Evolutionary conservation across 345 rosid genomes (phyloP).

Genomic region (Geranium rotundifolium): DNA sequence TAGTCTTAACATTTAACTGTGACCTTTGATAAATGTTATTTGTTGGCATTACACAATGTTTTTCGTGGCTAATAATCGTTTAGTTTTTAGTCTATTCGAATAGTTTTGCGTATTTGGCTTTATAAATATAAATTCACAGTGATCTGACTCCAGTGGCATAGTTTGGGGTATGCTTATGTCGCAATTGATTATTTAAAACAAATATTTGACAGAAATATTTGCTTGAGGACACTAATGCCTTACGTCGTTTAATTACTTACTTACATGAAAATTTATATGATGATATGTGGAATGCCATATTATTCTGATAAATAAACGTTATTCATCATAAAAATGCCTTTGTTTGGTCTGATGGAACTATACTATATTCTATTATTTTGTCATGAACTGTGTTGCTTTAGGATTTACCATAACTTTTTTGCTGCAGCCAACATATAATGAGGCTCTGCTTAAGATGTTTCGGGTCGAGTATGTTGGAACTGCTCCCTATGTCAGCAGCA

Average conservation of each 20-base stretch:
- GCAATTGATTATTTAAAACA: too few species aligned
- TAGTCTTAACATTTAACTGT: slow-evolving; percentile 11
- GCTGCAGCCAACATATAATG: slow-evolving; percentile 75
- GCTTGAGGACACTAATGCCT: not conserved
- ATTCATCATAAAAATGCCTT: not conserved
- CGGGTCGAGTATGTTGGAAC: slow-evolving; percentile 59
- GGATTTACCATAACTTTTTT: slow-evolving; percentile 7
- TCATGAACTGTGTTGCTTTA: not conserved
- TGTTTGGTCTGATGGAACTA: not conserved
- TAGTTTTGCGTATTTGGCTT: not conserved
- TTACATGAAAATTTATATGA: not conserved
- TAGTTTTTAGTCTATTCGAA: too few species aligned
- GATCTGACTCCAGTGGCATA: not conserved
- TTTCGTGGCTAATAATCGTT: too few species aligned
- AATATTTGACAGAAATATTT: too few species aligned
- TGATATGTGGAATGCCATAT: not conserved
- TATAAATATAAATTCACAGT: not conserved
- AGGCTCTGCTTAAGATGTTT: slow-evolving; percentile 76
- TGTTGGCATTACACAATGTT: not conserved
- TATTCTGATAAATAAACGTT: not conserved
- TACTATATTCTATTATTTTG: not conserved
- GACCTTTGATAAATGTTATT: slow-evolving; percentile 1
- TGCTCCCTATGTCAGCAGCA: slow-evolving; percentile 67
- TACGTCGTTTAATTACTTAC: not conserved
- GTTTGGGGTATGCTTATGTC: too few species aligned